Evolutionary conservation across 2,329 filamentous ascomycete genomes (phyloP), one percentile per base, ranked within the genome.

Genomic region (Xylariaceae sp.): DNA sequence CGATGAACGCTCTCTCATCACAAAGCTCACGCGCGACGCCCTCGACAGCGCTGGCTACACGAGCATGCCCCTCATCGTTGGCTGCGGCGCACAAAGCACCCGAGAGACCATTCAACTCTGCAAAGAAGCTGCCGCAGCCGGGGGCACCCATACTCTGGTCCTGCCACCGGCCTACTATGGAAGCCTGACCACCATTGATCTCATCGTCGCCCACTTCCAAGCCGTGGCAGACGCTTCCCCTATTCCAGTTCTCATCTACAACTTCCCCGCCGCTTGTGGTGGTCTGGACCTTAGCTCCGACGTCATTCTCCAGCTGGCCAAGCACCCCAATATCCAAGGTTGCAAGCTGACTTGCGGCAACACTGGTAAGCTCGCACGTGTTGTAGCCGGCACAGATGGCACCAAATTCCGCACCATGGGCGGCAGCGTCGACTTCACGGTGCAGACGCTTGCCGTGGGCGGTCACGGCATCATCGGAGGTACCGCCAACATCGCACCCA

Each of bases 221-320:
- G 81, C 83, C 56, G 78, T 80, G 36, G 86, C 86, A 2, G 74
- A 78, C 45, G 76, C 76, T 1, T 82, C 78, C 16, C 77, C 80
- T 0, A 65, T 89, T 1, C 86, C 86, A 0, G 73, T 89, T 19
- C 69, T 89, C 39, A 83, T 90, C 52, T 89, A 89, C 75, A 89
- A 89, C 69, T 89, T 85, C 73, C 86, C 86, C 1, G 83, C 76
- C 5, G 84, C 87, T 4, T 83, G 79, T 19, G 79, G 83, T 12
- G 86, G 87, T 5, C 73, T 89, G 10, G 86, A 89, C 60, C 74
- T 89, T 42, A 81, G 83, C 63, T 87, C 83, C 0, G 84, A 88
- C 56, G 78, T 81, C 60, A 83, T 89, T 57, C 66, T 77, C 42
- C 71, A 72, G 47, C 65, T 81, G 39, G 67, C 78, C 6, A 62